Conservation (phyloP, 2,329 filamentous ascomycete genomes). For the Monosporascus sp. region DNA sequence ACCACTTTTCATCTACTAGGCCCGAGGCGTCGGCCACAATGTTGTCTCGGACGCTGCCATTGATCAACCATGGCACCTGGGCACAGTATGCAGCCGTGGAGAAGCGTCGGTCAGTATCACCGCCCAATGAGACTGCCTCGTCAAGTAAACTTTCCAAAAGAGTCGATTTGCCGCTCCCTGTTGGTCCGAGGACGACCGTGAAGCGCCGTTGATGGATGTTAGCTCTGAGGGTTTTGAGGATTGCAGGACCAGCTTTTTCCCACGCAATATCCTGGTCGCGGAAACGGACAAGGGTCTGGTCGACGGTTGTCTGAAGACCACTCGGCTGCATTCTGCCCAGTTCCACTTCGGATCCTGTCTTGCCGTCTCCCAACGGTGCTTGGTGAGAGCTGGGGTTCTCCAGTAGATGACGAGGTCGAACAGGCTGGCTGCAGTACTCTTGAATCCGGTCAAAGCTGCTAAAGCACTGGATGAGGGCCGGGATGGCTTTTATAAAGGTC, state of each 20-base stretch:
- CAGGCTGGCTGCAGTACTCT: slow-evolving; percentile 6
- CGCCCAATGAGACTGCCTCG: slow-evolving; percentile 17
- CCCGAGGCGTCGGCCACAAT: slow-evolving; percentile 27
- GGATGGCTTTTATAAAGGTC: neutral
- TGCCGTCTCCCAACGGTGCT: neutral
- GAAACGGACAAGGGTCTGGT: too few species aligned
- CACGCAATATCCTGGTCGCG: neutral
- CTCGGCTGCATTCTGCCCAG: neutral
- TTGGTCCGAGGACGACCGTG: slow-evolving; percentile 35
- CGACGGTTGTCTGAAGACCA: too few species aligned
- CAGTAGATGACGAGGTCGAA: neutral
- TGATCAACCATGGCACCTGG: slow-evolving; percentile 39
- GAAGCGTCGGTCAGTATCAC: slow-evolving; percentile 5
- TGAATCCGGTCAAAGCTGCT: slow-evolving; percentile 8
- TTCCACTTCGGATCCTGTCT: neutral
- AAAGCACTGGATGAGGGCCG: slow-evolving; percentile 1
- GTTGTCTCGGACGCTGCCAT: slow-evolving; percentile 33
- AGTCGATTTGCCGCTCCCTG: slow-evolving; percentile 40
- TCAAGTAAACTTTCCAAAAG: slow-evolving; percentile 34
- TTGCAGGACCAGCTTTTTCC: neutral
- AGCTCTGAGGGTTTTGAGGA: slow-evolving; percentile 23
- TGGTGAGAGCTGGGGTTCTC: neutral
- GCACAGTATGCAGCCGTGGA: slow-evolving; percentile 32
- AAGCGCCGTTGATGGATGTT: slow-evolving; percentile 13
- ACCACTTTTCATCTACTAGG: slow-evolving; percentile 21